phyloP scores from a whole-genome alignment of 257 asterid genomes.

The Primulina huaijiensis region DNA sequence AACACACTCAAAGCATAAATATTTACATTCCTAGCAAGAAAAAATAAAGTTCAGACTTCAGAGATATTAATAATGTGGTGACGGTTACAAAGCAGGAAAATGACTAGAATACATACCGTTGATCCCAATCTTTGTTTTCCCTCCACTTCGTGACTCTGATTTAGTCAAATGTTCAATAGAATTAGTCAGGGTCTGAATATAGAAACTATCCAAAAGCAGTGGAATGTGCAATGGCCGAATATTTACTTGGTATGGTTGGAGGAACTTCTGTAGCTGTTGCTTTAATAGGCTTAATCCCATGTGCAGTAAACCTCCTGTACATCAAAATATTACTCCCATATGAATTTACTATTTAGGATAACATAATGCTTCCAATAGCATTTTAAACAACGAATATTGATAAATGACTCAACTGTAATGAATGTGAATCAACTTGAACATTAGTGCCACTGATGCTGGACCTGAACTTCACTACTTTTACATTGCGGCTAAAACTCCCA shows the following conservation, averaged over 20 bases:
- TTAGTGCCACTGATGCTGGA: slow-evolving; percentile 55
- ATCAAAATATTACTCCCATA: background rate
- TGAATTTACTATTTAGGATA: slow-evolving; percentile 8
- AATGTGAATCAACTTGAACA: slow-evolving; percentile 37
- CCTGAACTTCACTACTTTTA: slow-evolving; percentile 50
- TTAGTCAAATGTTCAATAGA: slow-evolving; percentile 13
- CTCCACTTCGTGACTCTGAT: slow-evolving; percentile 60
- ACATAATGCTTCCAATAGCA: background rate
- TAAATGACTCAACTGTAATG: slow-evolving; percentile 56
- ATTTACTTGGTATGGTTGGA: slow-evolving; percentile 62
- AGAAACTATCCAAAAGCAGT: slow-evolving; percentile 7
- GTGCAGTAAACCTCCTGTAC: slow-evolving; percentile 39
- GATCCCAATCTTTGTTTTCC: slow-evolving; percentile 77
- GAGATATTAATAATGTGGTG: slow-evolving; percentile 13
- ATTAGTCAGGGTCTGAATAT: slow-evolving; percentile 25
- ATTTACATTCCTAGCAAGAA: background rate
- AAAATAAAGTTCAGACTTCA: background rate
- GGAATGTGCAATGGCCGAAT: background rate
- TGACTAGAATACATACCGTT: slow-evolving; percentile 54
- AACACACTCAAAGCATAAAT: slow-evolving; percentile 1
- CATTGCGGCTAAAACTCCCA: slow-evolving; percentile 23
- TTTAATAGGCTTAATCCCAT: slow-evolving; percentile 47
- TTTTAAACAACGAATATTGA: background rate
- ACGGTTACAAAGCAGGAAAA: slow-evolving; percentile 11
- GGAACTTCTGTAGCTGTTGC: slow-evolving; percentile 84